A percentile compares a stretch with the other conserved stretches of the same genome.
Evolutionary conservation across 306 rosid genomes (phyloP).

Genomic region (Begonia peltatifolia): DNA sequence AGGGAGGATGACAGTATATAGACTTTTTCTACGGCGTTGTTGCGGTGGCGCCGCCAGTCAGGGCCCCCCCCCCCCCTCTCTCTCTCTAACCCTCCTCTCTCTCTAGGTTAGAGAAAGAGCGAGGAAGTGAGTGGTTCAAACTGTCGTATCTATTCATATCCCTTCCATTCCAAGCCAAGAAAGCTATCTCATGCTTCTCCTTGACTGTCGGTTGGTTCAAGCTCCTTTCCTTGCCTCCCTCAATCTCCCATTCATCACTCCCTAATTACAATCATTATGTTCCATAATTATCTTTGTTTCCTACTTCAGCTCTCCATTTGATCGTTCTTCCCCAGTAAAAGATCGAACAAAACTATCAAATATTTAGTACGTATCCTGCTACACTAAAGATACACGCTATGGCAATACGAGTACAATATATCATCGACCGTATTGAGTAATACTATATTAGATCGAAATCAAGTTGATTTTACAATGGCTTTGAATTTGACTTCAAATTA

Average conservation of each 20-base stretch:
- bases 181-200: neutral
- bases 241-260: neutral
- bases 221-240: too few species aligned
- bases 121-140: constrained; percentile 48
- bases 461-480: too few species aligned
- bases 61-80: constrained; percentile 9
- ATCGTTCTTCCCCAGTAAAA: too few species aligned
- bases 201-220: constrained; percentile 3
- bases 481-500: neutral
- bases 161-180: constrained; percentile 27
- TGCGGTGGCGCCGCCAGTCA: constrained; percentile 35
- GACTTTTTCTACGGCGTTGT: constrained; percentile 54
- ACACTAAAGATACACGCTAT: too few species aligned
- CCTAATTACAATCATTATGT: neutral
- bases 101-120: neutral
- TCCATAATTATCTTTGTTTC: neutral
- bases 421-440: neutral
- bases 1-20: constrained; percentile 20
- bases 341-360: too few species aligned
- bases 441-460: neutral
- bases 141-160: constrained; percentile 55
- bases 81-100: too few species aligned
- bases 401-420: too few species aligned
- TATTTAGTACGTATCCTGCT: too few species aligned
- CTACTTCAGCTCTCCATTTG: neutral